phyloP scores from a whole-genome alignment of 352 stramenopile genomes.

The Thraustochytrium sp. region DNA sequence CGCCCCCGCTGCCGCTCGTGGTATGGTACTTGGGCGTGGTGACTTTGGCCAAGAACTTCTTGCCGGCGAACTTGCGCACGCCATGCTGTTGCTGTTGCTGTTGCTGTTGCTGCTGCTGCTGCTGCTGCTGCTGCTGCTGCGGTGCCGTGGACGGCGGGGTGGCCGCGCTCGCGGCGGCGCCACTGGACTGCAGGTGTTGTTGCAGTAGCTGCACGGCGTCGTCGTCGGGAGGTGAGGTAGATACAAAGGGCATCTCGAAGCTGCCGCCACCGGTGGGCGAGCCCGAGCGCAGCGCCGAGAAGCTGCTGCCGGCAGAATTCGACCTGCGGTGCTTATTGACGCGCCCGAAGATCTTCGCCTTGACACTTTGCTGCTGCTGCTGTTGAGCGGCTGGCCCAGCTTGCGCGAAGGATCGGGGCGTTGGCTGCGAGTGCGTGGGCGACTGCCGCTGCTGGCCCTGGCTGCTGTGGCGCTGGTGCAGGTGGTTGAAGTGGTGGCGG shows the following conservation, averaged over 20 bases:
- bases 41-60: not conserved
- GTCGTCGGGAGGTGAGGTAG: not conserved
- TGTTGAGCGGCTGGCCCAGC: too few species aligned
- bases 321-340: not conserved
- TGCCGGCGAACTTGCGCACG: not conserved
- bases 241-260: not conserved
- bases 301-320: not conserved
- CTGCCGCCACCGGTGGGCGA: not conserved
- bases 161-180: not conserved
- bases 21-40: not conserved
- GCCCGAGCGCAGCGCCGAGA: not conserved
- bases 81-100: too few species aligned
- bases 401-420: too few species aligned
- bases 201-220: not conserved
- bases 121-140: too few species aligned
- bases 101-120: too few species aligned
- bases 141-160: too few species aligned
- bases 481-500: not conserved
- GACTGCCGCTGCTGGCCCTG: not conserved
- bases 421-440: too few species aligned
- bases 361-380: not conserved
- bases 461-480: not conserved
- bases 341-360: not conserved
- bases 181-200: not conserved
- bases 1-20: not conserved